These are phyloP conservation scores for Fusarium tanahbumbuense DNA, from an alignment of 2,329 filamentous ascomycete species.

Conservation along the genomic window DNA sequence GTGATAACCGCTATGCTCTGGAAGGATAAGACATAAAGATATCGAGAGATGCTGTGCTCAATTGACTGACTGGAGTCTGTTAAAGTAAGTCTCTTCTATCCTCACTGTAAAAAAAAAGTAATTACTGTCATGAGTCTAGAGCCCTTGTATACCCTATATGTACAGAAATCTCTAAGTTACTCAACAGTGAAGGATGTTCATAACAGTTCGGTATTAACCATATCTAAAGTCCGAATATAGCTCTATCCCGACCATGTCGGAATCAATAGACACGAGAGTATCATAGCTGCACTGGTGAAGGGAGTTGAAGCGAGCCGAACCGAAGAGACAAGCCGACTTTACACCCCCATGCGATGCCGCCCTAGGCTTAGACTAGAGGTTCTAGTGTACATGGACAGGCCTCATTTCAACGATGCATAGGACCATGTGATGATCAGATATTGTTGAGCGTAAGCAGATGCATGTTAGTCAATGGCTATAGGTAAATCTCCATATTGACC, in stretches of 20 bases:
- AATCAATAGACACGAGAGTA: neutral
- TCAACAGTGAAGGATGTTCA: neutral
- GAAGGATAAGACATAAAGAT: neutral
- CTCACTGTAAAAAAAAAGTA: neutral
- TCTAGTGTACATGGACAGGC: neutral
- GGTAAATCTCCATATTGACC: neutral
- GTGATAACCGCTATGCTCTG: neutral
- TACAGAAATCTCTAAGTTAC: neutral
- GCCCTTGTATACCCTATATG: neutral
- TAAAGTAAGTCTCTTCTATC: neutral
- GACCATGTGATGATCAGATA: neutral
- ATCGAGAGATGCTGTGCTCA: rapidly evolving
- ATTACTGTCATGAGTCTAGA: neutral
- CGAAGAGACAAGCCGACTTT: neutral
- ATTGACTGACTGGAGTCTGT: neutral
- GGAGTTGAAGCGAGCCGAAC: conserved; percentile 13
- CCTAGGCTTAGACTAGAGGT: neutral
- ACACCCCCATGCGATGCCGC: neutral
- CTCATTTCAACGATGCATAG: neutral
- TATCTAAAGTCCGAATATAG: neutral
- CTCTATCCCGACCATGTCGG: neutral
- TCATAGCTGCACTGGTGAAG: neutral
- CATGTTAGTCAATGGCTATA: neutral
- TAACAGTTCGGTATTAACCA: neutral
- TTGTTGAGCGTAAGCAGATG: neutral